Percentiles rank a stretch among this genome's conserved stretches.
Evolutionary conservation across 306 rosid genomes (phyloP).

Genomic region (Glycine latifolia): DNA sequence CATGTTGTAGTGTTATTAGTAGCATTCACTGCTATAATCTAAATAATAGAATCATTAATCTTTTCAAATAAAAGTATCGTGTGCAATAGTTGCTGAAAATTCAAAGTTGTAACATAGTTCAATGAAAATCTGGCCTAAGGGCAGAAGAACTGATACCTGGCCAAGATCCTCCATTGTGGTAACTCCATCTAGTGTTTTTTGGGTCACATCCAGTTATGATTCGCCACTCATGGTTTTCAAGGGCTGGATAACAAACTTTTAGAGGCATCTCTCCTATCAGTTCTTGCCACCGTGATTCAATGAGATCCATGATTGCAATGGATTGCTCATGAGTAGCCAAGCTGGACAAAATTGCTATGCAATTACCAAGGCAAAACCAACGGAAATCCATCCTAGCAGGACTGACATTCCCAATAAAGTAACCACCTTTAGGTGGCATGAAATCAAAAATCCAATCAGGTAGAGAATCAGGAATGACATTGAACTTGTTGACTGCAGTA

Average conservation of each 20-base stretch:
- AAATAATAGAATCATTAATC: not conserved
- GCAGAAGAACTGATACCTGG: conserved; percentile 55
- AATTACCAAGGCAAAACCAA: conserved; percentile 89
- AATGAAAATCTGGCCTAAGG: conserved; percentile 12
- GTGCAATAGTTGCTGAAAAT: not conserved
- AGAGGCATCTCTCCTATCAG: conserved; percentile 81
- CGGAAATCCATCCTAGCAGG: conserved; percentile 94
- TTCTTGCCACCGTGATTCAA: conserved; percentile 82
- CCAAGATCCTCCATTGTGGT: conserved; percentile 88
- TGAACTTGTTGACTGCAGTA: conserved; percentile 90
- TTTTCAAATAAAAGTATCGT: not conserved
- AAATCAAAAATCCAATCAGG: conserved; percentile 91
- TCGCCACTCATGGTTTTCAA: conserved; percentile 73
- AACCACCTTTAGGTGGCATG: conserved; percentile 81
- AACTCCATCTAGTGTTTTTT: conserved; percentile 81
- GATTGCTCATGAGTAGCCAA: conserved; percentile 88
- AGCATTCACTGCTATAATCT: not conserved
- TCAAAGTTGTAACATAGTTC: not conserved
- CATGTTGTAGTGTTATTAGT: not conserved
- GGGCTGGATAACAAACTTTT: conserved; percentile 81
- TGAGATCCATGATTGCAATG: conserved; percentile 86
- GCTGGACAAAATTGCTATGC: conserved; percentile 81
- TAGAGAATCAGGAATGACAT: conserved; percentile 87
- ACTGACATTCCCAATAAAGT: conserved; percentile 85
- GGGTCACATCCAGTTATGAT: conserved; percentile 74